Base-by-base conservation (phyloP, 257 asterid genomes). In the Solanum paucissectum region DNA sequence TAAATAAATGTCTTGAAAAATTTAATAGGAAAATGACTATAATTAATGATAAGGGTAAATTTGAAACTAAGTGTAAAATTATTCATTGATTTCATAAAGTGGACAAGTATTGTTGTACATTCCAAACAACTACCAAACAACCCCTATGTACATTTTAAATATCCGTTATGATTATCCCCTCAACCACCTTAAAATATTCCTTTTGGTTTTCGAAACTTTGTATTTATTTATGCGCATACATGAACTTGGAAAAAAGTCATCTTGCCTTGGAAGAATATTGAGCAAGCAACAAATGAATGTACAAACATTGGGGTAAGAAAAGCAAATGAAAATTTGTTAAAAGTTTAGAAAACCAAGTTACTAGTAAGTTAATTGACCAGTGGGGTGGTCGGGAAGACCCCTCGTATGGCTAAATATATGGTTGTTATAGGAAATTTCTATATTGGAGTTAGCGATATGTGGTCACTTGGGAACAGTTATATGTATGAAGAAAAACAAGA, bases 161-260 rank as follows among this genome's bases (percentile, higher is more conserved):
- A 66, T 7, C 40, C 29, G 60, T 85, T 82, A 68, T 71, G 62
- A 85, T 84, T 84, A 37, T 62, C 37, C 76, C 74, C 77, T 60
- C 75, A 83, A n/a, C 46, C 69, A 46, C 7, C 27, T 44, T 33
- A 10, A 83, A n/a, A 12, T 34, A 84, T 58, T 58, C 74, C 25
- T 82, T 49, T 49, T 81, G 85, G 85, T 81, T 81, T 81, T 18
- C 66, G 12, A 29, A 27, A 81, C 16, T 16, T 16, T 49, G 1
- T n/a, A n/a, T 3, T 49, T 81, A 18, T 16, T 81, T 81, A 32
- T 81, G 11, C 74, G 40, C 77, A 85, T 68, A 38, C 87, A 85
- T 85, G 87, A 77, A 85, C 82, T 85, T 66, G 87, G 87, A 85
- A 66, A 85, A 85, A 66, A 66, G 87, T 64, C 20, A 27, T 62